These are phyloP conservation scores for Fraxinus anomala DNA, from an alignment of 257 asterid species.

Conservation along the genomic window DNA sequence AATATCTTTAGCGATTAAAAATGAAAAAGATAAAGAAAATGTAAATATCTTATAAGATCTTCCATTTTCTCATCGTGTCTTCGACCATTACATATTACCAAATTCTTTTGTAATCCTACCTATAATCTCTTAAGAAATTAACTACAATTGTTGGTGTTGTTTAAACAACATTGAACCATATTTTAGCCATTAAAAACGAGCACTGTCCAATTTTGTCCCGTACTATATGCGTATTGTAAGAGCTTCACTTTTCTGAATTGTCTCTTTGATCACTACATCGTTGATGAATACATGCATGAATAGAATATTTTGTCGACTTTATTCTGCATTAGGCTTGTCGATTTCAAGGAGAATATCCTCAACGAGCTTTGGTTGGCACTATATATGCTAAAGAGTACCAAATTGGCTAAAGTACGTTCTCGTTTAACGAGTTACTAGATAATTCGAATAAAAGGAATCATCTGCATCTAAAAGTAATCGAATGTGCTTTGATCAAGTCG, in stretches of 20 bases:
- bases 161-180: not conserved
- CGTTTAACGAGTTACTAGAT: too few species aligned
- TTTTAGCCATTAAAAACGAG: not conserved
- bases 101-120: not conserved
- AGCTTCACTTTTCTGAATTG: not conserved
- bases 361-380: not conserved
- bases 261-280: not conserved
- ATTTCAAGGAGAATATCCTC: not conserved
- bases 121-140: not conserved
- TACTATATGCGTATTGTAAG: not conserved
- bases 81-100: not conserved
- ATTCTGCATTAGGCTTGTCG: not conserved
- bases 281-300: not conserved
- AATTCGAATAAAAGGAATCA: too few species aligned
- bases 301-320: not conserved
- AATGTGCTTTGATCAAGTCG: too few species aligned
- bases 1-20: not conserved
- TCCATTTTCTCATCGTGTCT: too few species aligned
- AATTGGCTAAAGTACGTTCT: not conserved
- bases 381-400: too few species aligned
- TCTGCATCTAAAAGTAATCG: too few species aligned
- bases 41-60: too few species aligned
- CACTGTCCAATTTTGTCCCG: too few species aligned
- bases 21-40: not conserved
- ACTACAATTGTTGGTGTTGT: not conserved